These are phyloP conservation scores for Annulohypoxylon moriforme DNA, from an alignment of 495 filamentous ascomycete genomes.

Conservation along the genomic window DNA sequence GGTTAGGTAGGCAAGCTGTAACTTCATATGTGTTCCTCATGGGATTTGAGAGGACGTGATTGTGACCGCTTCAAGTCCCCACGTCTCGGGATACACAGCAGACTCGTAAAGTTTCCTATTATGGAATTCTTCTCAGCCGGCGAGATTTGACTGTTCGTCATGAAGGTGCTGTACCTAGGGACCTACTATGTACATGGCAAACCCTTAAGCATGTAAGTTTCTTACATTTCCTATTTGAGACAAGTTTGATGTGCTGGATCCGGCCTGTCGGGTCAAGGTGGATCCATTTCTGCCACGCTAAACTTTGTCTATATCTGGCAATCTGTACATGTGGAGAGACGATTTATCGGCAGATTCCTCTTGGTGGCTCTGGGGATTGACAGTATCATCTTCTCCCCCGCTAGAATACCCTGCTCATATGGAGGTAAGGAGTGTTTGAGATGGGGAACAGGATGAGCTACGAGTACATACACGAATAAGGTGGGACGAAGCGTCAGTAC, in stretches of 20 bases:
- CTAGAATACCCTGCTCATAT: background rate
- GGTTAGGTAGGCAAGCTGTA: background rate
- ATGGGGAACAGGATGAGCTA: background rate
- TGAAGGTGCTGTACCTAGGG: constrained; percentile 3
- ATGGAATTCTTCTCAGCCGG: background rate
- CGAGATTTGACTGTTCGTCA: constrained; percentile 9
- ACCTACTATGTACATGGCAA: constrained; percentile 14
- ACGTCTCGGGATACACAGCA: constrained; percentile 13
- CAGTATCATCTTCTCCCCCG: background rate
- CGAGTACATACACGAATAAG: constrained; percentile 11
- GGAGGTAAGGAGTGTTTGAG: constrained; percentile 3
- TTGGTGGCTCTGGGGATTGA: constrained; percentile 8
- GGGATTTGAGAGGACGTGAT: background rate
- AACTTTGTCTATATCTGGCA: constrained; percentile 17
- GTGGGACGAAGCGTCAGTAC: constrained; percentile 21
- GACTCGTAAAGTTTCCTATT: background rate
- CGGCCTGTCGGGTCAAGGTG: constrained; percentile 37
- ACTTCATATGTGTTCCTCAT: background rate
- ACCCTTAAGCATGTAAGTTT: background rate
- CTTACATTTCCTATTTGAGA: constrained; percentile 19
- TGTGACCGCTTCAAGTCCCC: constrained; percentile 7
- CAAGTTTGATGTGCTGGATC: constrained; percentile 28
- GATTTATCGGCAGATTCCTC: constrained; percentile 1
- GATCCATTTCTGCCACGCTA: constrained; percentile 23
- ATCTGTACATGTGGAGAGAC: constrained; percentile 4